phyloP scores from a whole-genome alignment of 192 early-diverging fungal genomes.

The Allomyces macrogynus region DNA sequence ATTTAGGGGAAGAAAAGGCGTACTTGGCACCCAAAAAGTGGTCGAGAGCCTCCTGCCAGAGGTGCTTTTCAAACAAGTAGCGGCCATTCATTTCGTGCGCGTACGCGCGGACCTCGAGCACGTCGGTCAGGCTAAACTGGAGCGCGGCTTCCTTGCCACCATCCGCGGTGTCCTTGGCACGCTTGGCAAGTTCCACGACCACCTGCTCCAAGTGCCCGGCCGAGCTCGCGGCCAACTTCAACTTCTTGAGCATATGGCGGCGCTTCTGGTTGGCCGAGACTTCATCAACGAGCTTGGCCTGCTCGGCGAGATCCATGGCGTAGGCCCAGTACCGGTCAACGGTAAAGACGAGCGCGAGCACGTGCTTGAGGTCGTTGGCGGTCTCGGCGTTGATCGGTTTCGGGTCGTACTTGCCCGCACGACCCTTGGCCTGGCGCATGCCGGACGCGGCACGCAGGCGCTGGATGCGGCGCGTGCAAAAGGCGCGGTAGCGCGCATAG shows the following conservation, averaged over 20 bases:
- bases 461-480: constrained; percentile 40
- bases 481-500: constrained; percentile 52
- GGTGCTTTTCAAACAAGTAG: neutral
- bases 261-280: constrained; percentile 26
- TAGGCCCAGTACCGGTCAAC: constrained; percentile 56
- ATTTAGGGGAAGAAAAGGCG: too few species aligned
- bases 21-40: neutral
- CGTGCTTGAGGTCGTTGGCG: constrained; percentile 22
- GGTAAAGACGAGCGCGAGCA: constrained; percentile 44
- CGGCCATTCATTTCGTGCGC: neutral
- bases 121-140: neutral
- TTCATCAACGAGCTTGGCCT: constrained; percentile 17
- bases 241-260: constrained; percentile 35
- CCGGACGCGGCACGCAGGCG: constrained; percentile 31
- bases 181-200: neutral
- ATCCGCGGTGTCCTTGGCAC: neutral
- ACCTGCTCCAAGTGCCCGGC: constrained; percentile 17
- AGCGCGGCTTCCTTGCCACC: neutral
- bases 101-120: neutral
- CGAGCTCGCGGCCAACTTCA: constrained; percentile 37
- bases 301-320: constrained; percentile 47
- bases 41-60: neutral
- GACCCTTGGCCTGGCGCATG: constrained; percentile 23
- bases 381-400: constrained; percentile 26
- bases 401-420: constrained; percentile 18